Evolutionary conservation across 192 early-diverging fungal genomes (phyloP).

Genomic region (Rhizophlyctis rosea): DNA sequence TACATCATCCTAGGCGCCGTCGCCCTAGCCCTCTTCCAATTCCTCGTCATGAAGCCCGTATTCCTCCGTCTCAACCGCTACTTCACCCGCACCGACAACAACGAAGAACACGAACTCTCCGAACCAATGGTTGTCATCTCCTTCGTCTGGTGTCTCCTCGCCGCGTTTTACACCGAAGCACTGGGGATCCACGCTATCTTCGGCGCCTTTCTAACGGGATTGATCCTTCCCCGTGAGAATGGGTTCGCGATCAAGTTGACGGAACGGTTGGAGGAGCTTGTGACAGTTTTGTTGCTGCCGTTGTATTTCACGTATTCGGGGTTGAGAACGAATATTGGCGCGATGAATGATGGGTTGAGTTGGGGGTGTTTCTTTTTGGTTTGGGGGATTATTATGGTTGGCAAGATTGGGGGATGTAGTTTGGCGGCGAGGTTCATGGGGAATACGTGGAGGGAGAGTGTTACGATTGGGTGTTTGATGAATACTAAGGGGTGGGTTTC

Average conservation of each 20-base stretch:
- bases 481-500: slow-evolving; percentile 97
- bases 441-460: slow-evolving; percentile 79
- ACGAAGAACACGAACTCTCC: no score
- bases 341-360: slow-evolving; percentile 62
- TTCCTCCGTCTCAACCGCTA: slow-evolving; percentile 32
- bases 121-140: slow-evolving; percentile 67
- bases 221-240: slow-evolving; percentile 83
- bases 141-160: slow-evolving; percentile 66
- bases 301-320: slow-evolving; percentile 96
- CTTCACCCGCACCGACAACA: slow-evolving; percentile 18
- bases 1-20: slow-evolving; percentile 75
- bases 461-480: slow-evolving; percentile 87
- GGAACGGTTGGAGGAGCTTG: slow-evolving; percentile 89
- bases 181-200: slow-evolving; percentile 94
- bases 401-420: slow-evolving; percentile 81
- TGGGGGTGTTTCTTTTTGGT: slow-evolving; percentile 83
- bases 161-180: slow-evolving; percentile 77
- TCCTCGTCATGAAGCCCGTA: slow-evolving; percentile 65
- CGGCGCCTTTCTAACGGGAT: slow-evolving; percentile 84
- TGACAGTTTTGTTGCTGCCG: slow-evolving; percentile 82
- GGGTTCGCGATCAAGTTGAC: slow-evolving; percentile 85
- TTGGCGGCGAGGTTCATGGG: slow-evolving; percentile 63
- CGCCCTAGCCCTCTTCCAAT: slow-evolving; percentile 68
- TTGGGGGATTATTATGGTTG: slow-evolving; percentile 70
- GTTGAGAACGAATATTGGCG: slow-evolving; percentile 79